phyloP scores from a whole-genome alignment of 495 filamentous ascomycete species.

The Podospora australis region DNA sequence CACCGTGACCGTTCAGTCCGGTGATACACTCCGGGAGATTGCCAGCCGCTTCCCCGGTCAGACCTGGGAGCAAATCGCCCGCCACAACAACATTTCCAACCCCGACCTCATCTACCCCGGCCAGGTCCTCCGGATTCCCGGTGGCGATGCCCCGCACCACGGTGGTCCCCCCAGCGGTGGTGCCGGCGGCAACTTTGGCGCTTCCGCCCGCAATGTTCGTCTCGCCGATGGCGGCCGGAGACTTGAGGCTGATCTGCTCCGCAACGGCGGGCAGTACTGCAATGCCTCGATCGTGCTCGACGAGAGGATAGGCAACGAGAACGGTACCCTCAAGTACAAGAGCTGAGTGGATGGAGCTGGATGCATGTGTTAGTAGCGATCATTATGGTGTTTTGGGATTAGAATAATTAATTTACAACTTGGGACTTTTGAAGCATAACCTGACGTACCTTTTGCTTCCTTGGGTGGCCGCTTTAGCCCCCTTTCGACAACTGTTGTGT shows the following conservation, averaged over 20 bases:
- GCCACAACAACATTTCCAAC: slow-evolving; percentile 25
- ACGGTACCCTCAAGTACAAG: slow-evolving; percentile 26
- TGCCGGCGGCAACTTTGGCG: slow-evolving; percentile 34
- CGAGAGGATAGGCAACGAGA: slow-evolving; percentile 36
- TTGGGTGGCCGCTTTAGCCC: too few species aligned
- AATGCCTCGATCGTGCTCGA: slow-evolving; percentile 31
- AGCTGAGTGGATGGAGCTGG: too few species aligned
- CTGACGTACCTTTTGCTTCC: too few species aligned
- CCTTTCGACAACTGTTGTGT: too few species aligned
- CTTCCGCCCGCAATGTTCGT: slow-evolving; percentile 32
- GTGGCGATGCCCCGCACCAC: too few species aligned
- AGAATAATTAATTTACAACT: too few species aligned
- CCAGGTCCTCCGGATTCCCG: slow-evolving; percentile 24
- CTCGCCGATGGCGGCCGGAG: slow-evolving; percentile 32
- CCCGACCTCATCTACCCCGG: slow-evolving; percentile 35
- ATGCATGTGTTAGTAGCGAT: too few species aligned
- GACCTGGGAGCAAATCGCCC: slow-evolving; percentile 26
- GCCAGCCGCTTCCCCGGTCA: slow-evolving; percentile 16
- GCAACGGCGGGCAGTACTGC: slow-evolving; percentile 28
- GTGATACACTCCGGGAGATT: slow-evolving; percentile 31
- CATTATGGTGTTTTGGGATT: too few species aligned
- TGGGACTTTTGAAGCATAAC: too few species aligned
- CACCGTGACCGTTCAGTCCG: slow-evolving; percentile 24
- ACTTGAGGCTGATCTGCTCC: slow-evolving; percentile 33
- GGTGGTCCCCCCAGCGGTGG: not conserved